Evolutionary conservation across 139 green algal species (phyloP).

Genomic region (Picochlorum sp.): DNA sequence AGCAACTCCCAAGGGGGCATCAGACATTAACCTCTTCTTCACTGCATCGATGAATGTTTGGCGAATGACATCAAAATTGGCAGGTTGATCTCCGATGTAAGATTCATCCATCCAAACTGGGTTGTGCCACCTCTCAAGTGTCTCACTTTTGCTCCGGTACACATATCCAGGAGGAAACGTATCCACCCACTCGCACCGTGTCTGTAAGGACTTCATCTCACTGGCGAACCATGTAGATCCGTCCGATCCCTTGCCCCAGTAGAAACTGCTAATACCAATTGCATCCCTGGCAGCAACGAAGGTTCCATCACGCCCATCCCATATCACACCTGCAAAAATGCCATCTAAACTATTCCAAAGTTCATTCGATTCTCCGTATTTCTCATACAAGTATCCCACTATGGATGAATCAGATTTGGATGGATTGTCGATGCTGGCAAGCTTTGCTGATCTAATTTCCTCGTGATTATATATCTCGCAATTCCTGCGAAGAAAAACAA

Average conservation of each 20-base stretch:
- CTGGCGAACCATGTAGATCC: slow-evolving; percentile 83
- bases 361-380: slow-evolving; percentile 56
- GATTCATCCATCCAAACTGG: slow-evolving; percentile 55
- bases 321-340: slow-evolving; percentile 85
- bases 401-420: slow-evolving; percentile 50
- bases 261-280: slow-evolving; percentile 90
- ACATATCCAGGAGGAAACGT: slow-evolving; percentile 77
- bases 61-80: slow-evolving; percentile 39
- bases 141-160: slow-evolving; percentile 66
- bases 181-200: slow-evolving; percentile 41
- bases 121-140: slow-evolving; percentile 76
- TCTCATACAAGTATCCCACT: slow-evolving; percentile 42
- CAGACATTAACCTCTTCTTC: slow-evolving; percentile 91
- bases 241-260: slow-evolving; percentile 76
- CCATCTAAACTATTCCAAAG: slow-evolving; percentile 82
- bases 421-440: slow-evolving; percentile 35
- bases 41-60: slow-evolving; percentile 70
- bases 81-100: slow-evolving; percentile 27
- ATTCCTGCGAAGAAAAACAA: slow-evolving; percentile 35
- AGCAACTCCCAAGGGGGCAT: slow-evolving; percentile 90
- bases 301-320: slow-evolving; percentile 50
- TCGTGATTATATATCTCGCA: slow-evolving; percentile 67
- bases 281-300: slow-evolving; percentile 80
- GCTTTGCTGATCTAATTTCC: slow-evolving; percentile 20
- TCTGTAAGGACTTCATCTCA: slow-evolving; percentile 96